Base-by-base conservation (phyloP, 2,329 filamentous ascomycete genomes). In the Anisogramma anomala region DNA sequence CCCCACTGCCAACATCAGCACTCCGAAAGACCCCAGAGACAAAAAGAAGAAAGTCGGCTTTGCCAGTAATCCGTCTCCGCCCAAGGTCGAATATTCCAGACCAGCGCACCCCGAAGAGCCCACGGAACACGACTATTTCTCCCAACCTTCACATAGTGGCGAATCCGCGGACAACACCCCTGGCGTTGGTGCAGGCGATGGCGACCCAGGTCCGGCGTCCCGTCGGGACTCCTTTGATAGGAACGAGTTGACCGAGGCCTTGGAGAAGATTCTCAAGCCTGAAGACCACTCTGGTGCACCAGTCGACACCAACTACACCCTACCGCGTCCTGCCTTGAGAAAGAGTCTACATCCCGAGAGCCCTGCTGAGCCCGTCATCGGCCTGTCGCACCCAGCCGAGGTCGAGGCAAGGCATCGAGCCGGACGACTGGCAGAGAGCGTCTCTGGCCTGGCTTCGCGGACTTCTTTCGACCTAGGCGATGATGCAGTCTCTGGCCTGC, bases 361-460 rank as follows among this genome's bases (percentile, higher is more conserved):
- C 25, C 45, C 49, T 1, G 34, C 42, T 15, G 52, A 54, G 17
- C 26, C 35, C 14, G 30, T 48, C 15, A 33, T 37, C 10, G 42
- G 42, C 1, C 17, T 43, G 4, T 48, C 48, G 22, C 52, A 48
- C 41, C 49, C 41, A 26, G 60, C 58, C 1, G 58, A 59, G 43
- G 50, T 56, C 6, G 58, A 58, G 19, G 58, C 58, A 27, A 58
- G 56, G 34, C 49, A 58, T 26, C 53, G 58, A 13, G 58, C 58
- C 3, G 58, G 60, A 34, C 52, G 58, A 8, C 50, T 61, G 18
- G 58, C 58, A 8, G 53, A 55, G 40, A 54, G 51, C 25, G 54
- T 61, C 2, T 60, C 58, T 6, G 52, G 48, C 6, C 52, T 55
- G 3, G 49, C 42, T 3, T 59, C 58, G 2, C 49, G 53, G 20